A percentile compares a stretch with the other conserved stretches of the same genome.
Evolutionary conservation across 208 protist species (phyloP).

Genomic region (Acanthamoeba sp.): DNA sequence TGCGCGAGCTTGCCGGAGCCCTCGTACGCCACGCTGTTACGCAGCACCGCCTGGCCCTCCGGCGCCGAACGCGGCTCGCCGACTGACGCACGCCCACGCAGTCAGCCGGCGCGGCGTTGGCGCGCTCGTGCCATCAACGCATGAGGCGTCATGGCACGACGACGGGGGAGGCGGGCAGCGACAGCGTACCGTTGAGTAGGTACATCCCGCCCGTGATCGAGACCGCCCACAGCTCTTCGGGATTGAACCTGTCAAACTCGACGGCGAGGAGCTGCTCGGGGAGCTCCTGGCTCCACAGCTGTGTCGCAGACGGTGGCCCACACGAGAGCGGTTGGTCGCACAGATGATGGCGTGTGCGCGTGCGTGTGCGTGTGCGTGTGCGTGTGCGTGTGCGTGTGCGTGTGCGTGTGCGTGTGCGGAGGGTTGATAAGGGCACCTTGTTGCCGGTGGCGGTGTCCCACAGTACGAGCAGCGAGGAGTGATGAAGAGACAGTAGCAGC

Average conservation of each 20-base stretch:
- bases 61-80: neutral
- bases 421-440: neutral
- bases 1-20: neutral
- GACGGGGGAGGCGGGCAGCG: neutral
- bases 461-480: neutral
- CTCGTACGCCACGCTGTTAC: neutral
- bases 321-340: neutral
- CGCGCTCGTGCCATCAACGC: neutral
- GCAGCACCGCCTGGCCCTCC: neutral
- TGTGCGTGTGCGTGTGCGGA: neutral
- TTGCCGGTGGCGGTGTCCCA: conserved; percentile 34
- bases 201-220: neutral
- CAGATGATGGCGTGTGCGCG: neutral
- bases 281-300: conserved; percentile 49
- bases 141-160: neutral
- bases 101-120: too few relatives aligned
- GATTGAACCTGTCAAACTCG: conserved; percentile 47
- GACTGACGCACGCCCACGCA: too few relatives aligned
- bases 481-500: neutral
- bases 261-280: neutral
- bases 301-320: too few relatives aligned
- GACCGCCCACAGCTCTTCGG: conserved; percentile 38
- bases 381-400: too few relatives aligned
- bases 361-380: neutral
- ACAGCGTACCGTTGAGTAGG: neutral